Percentiles rank a stretch among this genome's conserved stretches.
These are phyloP conservation scores for Pseudogymnoascus sp. DNA, from an alignment of 2,329 filamentous ascomycete genomes.

Conservation along the genomic window DNA sequence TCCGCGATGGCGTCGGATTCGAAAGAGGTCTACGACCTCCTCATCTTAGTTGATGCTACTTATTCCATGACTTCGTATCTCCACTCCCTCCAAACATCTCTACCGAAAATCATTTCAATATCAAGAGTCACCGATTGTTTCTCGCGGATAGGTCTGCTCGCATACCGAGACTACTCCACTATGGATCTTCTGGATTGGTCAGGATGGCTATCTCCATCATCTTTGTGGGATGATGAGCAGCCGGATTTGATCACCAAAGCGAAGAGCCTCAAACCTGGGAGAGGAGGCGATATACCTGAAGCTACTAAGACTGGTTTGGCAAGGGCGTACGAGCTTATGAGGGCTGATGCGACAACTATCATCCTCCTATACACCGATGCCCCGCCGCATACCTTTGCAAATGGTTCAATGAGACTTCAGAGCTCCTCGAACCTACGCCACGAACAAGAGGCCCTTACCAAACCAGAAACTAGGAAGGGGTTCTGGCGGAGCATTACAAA, in stretches of 20 bases:
- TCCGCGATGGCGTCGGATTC: neutral
- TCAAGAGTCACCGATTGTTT: slow-evolving; percentile 42
- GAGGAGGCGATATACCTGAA: slow-evolving; percentile 39
- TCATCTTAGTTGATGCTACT: slow-evolving; percentile 40
- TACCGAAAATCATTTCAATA: slow-evolving; percentile 43
- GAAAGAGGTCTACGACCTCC: slow-evolving; percentile 32
- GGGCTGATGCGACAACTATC: slow-evolving; percentile 39
- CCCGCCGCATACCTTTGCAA: slow-evolving; percentile 35
- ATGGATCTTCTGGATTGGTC: slow-evolving; percentile 37
- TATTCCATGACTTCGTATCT: slow-evolving; percentile 38
- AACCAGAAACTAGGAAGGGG: neutral
- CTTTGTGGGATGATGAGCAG: slow-evolving; percentile 17
- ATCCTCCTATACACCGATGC: slow-evolving; percentile 42
- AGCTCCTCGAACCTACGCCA: neutral
- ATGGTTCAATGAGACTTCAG: slow-evolving; percentile 8
- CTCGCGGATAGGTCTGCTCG: slow-evolving; percentile 40
- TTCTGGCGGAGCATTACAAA: neutral
- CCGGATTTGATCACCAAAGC: slow-evolving; percentile 31
- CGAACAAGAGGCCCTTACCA: neutral
- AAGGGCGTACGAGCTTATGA: slow-evolving; percentile 38
- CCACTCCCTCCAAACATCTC: slow-evolving; percentile 34
- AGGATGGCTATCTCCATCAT: slow-evolving; percentile 34
- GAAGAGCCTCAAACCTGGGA: slow-evolving; percentile 24
- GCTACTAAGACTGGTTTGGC: slow-evolving; percentile 42
- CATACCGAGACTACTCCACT: slow-evolving; percentile 41